Evolutionary conservation across 768 basidiomycete genomes (phyloP), one percentile per base, ranked within the genome.

Genomic region (Psilocybe sp.): DNA sequence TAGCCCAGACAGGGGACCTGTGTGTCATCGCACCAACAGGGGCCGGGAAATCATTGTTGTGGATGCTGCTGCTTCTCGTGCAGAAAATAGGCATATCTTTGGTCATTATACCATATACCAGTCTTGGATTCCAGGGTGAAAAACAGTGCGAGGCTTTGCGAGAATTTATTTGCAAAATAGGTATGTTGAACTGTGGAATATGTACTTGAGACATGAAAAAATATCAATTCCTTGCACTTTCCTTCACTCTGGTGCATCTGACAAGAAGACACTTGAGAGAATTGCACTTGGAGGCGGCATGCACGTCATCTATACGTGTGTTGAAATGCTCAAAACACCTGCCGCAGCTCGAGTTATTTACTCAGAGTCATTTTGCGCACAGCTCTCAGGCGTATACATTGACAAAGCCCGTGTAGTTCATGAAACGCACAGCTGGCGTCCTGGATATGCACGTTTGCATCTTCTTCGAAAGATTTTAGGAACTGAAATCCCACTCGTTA

Each of bases 301-400:
- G 49, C 49, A 45, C 2, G 50, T 64, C 2, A 18, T 62, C 8
- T 64, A 59, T 47, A 54, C 53, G 0, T 64, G 63, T 37, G 54
- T 56, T 0, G 63, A 64, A 40, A 64, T 64, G 63, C 56, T 62
- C 19, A 58, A 64, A 33, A 61, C 52, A n/a, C 61, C 61, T 9
- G 19, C 52, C 2, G 50, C 61, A 47, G 63, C 59, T 0, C 38
- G 44, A 1, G 50, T 62, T 11, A 14, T 62, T 1, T 49, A 61
- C 44, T 56, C 59, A 0, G 23, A 41, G 3, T 43, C 51, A 13
- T 64, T 57, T 46, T 18, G 42, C 18, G 48, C 56, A 0, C 52
- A 54, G 1, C 33, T 64, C 6, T 62, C 61, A 7, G 60, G 44
- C 2, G 37, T 62, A 7, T 61, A 61, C 34, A 46, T 64, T 31